A percentile compares a stretch with the other conserved stretches of the same genome.
These are phyloP conservation scores for Gonium pectorale DNA, from an alignment of 139 green algal species.

Conservation along the genomic window DNA sequence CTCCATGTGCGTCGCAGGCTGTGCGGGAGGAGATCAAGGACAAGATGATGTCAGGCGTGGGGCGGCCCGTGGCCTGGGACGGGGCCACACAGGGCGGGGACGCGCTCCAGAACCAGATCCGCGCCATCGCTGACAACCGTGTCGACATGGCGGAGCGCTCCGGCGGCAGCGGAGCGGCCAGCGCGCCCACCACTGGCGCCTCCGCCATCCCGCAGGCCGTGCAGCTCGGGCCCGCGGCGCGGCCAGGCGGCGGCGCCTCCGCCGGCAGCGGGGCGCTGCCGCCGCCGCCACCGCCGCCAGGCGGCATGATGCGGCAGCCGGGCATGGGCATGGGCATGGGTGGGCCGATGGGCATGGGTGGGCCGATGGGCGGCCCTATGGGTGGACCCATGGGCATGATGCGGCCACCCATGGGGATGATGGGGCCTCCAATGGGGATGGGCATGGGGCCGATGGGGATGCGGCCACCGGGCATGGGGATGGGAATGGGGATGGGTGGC, in stretches of 20 bases:
- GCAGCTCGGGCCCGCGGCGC: neutral
- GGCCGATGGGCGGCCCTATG: constrained; percentile 42
- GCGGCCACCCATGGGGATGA: neutral
- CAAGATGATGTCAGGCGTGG: constrained; percentile 73
- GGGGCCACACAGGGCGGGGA: constrained; percentile 60
- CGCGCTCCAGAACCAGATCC: constrained; percentile 56
- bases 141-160: constrained; percentile 23
- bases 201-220: constrained; percentile 28
- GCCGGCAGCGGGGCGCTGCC: neutral
- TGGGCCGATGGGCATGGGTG: constrained; percentile 25
- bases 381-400: constrained; percentile 32
- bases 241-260: constrained; percentile 16
- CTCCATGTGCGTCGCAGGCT: neutral
- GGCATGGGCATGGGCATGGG: constrained; percentile 22
- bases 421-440: constrained; percentile 47
- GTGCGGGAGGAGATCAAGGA: constrained; percentile 82
- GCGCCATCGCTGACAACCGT: constrained; percentile 54
- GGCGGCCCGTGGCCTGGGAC: constrained; percentile 74
- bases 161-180: neutral
- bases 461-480: neutral
- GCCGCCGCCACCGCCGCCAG: constrained; percentile 3
- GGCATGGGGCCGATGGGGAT: constrained; percentile 35
- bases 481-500: constrained; percentile 2
- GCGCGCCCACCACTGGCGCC: constrained; percentile 9
- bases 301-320: constrained; percentile 18